Evolutionary conservation across 106 monocot species (phyloP), one percentile per base, ranked within the genome.

Genomic region (Dioscorea zingiberensis): DNA sequence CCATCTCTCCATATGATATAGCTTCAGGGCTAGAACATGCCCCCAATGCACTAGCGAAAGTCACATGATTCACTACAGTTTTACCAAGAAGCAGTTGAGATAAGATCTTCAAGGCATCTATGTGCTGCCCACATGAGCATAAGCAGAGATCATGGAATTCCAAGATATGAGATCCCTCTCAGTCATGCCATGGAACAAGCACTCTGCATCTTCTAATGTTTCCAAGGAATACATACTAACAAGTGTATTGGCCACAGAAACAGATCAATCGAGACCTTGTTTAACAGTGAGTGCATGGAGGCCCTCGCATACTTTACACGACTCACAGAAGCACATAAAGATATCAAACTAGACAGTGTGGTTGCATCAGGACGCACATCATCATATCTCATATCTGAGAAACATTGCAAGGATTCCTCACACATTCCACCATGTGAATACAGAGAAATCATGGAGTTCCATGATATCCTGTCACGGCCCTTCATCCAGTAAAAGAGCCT

Each of bases 391-490:
- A 94, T 94, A 21, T 80, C 55, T 28, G 74, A 68, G 68, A 94
- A 87, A 55, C 80, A 70, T 54, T 21, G 11, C 25, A 90, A 68
- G 1, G 82, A 71, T 58, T 90, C 78, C 69, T 73, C 29, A 16
- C 47, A 74, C 68, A 77, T 74, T n/a, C 71, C 77, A 67, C 82
- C 70, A 21, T 53, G 84, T 22, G 78, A 82, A 58, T 85, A 87
- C 44, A 85, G 17, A 7, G 94, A 82, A 27, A 90, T 77, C 72
- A 94, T 83, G 15, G 94, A 80, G 73, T 94, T 94, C 94, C 90
- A 90, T 19, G 94, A 84, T 56, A 94, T 90, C 25, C 44, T 73
- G 48, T 94, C 94, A 49, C 76, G 63, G 18, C 59, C 57, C 10
- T 49, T 47, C 81, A 87, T 90, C 21, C 68, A 72, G 15, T 63